Percentiles rank a stretch among this genome's conserved stretches.
Conservation (phyloP, 352 stramenopile genomes). For the Phytopythium oedochilum region DNA sequence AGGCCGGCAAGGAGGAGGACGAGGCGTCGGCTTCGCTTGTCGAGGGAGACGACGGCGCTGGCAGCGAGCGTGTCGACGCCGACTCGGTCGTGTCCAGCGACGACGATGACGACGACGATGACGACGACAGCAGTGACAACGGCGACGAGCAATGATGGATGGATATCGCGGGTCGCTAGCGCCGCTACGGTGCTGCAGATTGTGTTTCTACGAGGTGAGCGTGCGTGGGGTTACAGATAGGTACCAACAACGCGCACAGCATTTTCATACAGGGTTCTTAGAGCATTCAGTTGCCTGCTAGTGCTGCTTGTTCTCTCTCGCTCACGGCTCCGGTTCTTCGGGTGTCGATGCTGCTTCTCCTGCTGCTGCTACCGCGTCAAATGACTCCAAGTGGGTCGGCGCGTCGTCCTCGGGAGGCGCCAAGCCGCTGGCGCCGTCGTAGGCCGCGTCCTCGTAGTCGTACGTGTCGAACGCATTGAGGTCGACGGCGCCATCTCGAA, state of each 20-base stretch:
- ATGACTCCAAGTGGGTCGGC: not conserved
- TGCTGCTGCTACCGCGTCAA: too few species aligned
- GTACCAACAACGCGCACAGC: not conserved
- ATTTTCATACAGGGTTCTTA: not conserved
- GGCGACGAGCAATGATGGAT: constrained; percentile 11
- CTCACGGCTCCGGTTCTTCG: not conserved
- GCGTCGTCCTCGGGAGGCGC: constrained; percentile 6
- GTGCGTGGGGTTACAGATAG: not conserved
- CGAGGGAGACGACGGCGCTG: constrained; percentile 37
- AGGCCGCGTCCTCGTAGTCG: constrained; percentile 11
- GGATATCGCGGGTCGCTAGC: not conserved
- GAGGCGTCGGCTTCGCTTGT: constrained; percentile 19
- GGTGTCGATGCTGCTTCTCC: not conserved
- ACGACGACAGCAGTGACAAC: constrained; percentile 30
- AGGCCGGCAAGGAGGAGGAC: constrained; percentile 40
- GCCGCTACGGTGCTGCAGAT: not conserved
- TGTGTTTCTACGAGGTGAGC: constrained; percentile 2
- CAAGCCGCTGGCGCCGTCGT: constrained; percentile 12
- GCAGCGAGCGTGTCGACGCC: constrained; percentile 20
- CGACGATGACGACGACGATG: constrained; percentile 20
- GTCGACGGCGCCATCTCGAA: constrained; percentile 1
- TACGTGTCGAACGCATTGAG: constrained; percentile 23
- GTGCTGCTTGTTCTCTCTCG: not conserved
- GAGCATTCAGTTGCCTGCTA: not conserved
- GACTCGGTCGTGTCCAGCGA: constrained; percentile 8